A percentile compares a stretch with the other conserved stretches of the same genome.
phyloP scores from a whole-genome alignment of 2,329 filamentous ascomycete species.

The Trichoderma breve region DNA sequence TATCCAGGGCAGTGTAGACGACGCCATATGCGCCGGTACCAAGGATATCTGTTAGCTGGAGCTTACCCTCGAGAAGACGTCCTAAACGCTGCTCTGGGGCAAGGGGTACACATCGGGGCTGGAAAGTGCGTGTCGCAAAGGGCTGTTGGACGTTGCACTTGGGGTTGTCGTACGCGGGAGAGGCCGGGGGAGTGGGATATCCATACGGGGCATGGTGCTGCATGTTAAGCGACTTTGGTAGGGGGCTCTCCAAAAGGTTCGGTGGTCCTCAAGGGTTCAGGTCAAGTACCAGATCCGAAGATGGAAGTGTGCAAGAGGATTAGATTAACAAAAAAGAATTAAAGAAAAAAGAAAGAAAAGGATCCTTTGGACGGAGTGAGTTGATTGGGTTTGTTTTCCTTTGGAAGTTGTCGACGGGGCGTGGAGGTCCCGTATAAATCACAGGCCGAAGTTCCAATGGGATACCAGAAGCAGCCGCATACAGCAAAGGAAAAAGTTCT shows the following conservation, averaged over 20 bases:
- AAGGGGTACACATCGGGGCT: conserved; percentile 53
- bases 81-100: conserved; percentile 84
- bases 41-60: conserved; percentile 81
- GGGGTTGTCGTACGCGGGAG: conserved; percentile 51
- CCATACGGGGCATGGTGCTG: conserved; percentile 57
- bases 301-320: not conserved
- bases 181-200: conserved; percentile 58
- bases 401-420: not conserved
- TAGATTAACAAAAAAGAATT: not conserved
- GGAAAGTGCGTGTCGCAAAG: conserved; percentile 40
- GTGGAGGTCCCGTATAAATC: not conserved
- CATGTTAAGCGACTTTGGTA: conserved; percentile 44
- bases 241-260: conserved; percentile 1
- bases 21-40: conserved; percentile 96
- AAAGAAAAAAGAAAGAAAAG: not conserved
- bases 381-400: not conserved
- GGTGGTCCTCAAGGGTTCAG: conserved; percentile 1
- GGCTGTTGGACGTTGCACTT: conserved; percentile 43
- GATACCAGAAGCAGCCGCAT: conserved; percentile 24
- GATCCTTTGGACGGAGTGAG: not conserved
- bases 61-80: conserved; percentile 74
- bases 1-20: conserved; percentile 85
- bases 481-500: conserved; percentile 23
- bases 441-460: conserved; percentile 8
- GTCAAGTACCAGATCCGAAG: conserved; percentile 14